These are phyloP conservation scores for Triticum dicoccoides DNA, from an alignment of 176 grass and related monocot genomes.

Conservation along the genomic window DNA sequence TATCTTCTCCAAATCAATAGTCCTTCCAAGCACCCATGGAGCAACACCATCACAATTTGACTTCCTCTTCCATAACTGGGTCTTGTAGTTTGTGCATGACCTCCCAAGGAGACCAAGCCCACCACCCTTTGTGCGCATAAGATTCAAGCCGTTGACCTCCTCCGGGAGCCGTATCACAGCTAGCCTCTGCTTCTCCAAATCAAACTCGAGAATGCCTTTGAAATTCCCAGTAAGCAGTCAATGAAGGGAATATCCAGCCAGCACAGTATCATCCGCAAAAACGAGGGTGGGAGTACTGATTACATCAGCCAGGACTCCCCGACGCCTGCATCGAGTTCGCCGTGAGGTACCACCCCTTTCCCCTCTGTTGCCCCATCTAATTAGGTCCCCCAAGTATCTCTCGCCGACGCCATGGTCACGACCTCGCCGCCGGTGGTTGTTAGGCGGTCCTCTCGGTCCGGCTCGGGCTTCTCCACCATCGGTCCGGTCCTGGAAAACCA, in stretches of 20 bases:
- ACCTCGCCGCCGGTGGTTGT: no score
- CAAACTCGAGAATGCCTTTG: not conserved
- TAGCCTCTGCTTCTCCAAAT: not conserved
- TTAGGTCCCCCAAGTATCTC: no score
- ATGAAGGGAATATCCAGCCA: not conserved
- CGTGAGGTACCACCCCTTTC: no score
- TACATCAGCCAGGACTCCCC: no score
- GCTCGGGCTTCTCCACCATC: no score
- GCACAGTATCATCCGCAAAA: not conserved
- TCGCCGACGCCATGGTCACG: no score
- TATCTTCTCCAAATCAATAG: not conserved
- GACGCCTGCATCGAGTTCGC: no score
- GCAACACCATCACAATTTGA: not conserved
- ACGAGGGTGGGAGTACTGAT: not conserved
- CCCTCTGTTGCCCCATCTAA: no score
- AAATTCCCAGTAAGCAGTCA: not conserved
- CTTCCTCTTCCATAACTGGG: not conserved
- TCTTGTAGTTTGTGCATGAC: not conserved
- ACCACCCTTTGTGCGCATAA: not conserved
- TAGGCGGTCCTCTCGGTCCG: no score
- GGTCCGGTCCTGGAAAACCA: no score
- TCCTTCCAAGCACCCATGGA: not conserved
- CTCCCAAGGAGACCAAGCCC: not conserved
- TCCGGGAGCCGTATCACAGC: not conserved
- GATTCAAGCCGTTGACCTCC: not conserved